phyloP scores from a whole-genome alignment of 2,329 filamentous ascomycete species.

The Daldinia sp. region DNA sequence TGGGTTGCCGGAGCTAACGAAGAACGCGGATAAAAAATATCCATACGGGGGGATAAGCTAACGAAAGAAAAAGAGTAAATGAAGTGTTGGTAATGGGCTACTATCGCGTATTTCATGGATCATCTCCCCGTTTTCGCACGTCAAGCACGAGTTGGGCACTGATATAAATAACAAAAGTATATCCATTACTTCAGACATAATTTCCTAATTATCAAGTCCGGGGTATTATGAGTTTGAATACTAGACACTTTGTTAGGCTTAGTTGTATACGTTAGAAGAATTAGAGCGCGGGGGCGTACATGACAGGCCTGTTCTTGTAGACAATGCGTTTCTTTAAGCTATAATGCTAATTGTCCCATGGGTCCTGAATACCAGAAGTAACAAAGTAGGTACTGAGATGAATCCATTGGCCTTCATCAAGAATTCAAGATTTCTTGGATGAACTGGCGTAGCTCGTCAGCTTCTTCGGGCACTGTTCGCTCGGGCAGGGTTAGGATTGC shows the following conservation, averaged over 20 bases:
- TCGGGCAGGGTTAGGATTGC: conserved; percentile 60
- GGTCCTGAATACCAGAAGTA: not conserved
- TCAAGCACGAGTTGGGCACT: not conserved
- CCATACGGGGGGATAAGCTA: not conserved
- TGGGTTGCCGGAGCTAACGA: conserved; percentile 47
- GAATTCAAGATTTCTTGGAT: conserved; percentile 56
- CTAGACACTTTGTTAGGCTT: not conserved
- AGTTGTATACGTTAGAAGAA: not conserved
- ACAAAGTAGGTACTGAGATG: not conserved
- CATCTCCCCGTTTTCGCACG: not conserved
- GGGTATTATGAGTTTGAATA: not conserved
- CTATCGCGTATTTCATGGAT: not conserved
- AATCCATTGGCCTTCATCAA: conserved; percentile 33
- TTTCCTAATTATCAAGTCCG: not conserved
- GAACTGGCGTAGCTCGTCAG: conserved; percentile 61
- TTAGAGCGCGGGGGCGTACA: not conserved
- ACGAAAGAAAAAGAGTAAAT: not conserved
- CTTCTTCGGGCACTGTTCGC: conserved; percentile 64
- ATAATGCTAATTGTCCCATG: not conserved
- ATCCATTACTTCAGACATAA: not conserved
- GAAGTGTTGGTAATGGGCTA: not conserved
- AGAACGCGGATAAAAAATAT: not conserved
- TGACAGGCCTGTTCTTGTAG: not conserved
- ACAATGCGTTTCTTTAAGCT: not conserved
- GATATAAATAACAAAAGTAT: not conserved